Conservation (phyloP, 768 basidiomycete species). For the Suillus tomentosus region DNA sequence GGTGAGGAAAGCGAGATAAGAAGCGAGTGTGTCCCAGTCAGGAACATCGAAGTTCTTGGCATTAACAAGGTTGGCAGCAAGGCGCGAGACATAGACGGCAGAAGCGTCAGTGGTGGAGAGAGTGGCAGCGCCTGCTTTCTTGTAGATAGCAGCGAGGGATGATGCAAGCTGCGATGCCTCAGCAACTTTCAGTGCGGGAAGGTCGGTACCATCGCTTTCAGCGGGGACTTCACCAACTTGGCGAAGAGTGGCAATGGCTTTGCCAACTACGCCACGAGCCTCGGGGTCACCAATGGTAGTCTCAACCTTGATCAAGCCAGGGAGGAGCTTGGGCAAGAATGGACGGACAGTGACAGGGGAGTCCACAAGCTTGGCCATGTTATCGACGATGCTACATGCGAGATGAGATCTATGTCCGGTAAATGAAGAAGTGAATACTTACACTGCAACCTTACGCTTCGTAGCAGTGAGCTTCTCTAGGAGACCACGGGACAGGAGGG, state of each 20-base stretch:
- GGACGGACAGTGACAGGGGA: constrained; percentile 93
- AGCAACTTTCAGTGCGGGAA: constrained; percentile 79
- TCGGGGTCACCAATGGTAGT: constrained; percentile 95
- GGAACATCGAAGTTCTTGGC: constrained; percentile 89
- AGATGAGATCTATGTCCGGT: constrained; percentile 20
- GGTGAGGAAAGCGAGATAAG: constrained; percentile 71
- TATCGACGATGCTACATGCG: constrained; percentile 81
- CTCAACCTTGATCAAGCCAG: constrained; percentile 95
- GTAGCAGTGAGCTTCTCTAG: constrained; percentile 93
- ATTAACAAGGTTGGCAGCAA: constrained; percentile 87
- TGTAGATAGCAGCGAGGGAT: constrained; percentile 76
- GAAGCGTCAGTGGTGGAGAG: constrained; percentile 59
- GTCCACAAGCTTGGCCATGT: constrained; percentile 98
- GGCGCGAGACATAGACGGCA: constrained; percentile 68
- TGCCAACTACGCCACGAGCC: constrained; percentile 88
- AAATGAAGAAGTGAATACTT: constrained; percentile 35
- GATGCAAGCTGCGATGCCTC: constrained; percentile 69
- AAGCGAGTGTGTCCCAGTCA: constrained; percentile 82
- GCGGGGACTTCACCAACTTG: constrained; percentile 90
- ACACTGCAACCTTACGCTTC: constrained; percentile 98
- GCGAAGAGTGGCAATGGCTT: constrained; percentile 94
- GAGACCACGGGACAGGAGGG: constrained; percentile 91
- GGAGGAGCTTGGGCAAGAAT: constrained; percentile 94
- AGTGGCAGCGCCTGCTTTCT: constrained; percentile 70
- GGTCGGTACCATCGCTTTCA: constrained; percentile 83